Percentiles rank a stretch among this genome's conserved stretches.
Evolutionary conservation across 2,329 filamentous ascomycete genomes (phyloP).

Genomic region (Canariomyces notabilis): DNA sequence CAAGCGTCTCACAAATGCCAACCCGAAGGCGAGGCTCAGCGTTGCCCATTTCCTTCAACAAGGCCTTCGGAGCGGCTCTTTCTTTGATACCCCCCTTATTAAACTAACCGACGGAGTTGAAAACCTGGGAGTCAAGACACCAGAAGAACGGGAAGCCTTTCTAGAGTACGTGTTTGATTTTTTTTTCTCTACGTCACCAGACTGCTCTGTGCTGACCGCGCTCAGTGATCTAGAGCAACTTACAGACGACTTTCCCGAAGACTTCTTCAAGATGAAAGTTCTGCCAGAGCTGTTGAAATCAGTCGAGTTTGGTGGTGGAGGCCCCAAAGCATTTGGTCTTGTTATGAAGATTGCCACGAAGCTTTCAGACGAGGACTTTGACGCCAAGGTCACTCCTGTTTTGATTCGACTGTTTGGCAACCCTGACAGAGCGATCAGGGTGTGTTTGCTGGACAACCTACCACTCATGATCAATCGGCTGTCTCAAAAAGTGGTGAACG

Average conservation of each 20-base stretch:
- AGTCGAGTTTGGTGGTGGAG: constrained; percentile 95
- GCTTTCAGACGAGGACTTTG: constrained; percentile 84
- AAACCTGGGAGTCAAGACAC: constrained; percentile 81
- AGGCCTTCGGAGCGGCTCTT: constrained; percentile 72
- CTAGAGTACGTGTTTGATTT: constrained; percentile 49
- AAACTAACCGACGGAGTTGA: constrained; percentile 90
- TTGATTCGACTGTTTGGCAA: constrained; percentile 83
- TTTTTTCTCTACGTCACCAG: constrained; percentile 2
- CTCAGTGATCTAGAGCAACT: constrained; percentile 70
- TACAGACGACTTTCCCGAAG: constrained; percentile 91
- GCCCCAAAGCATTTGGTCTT: constrained; percentile 80
- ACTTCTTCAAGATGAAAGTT: constrained; percentile 97
- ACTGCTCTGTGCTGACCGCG: constrained; percentile 31
- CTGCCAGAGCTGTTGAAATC: constrained; percentile 95
- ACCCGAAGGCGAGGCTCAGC: constrained; percentile 82
- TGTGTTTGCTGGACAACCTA: constrained; percentile 84
- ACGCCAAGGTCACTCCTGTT: constrained; percentile 75
- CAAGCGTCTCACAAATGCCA: constrained; percentile 80
- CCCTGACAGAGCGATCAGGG: constrained; percentile 85
- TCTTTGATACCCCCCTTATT: constrained; percentile 91
- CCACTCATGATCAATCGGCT: constrained; percentile 88
- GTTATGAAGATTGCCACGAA: constrained; percentile 90
- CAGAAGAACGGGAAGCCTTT: constrained; percentile 78
- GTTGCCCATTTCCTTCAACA: constrained; percentile 86
- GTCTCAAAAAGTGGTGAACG: constrained; percentile 82